Evolutionary conservation across 2,329 filamentous ascomycete species (phyloP).

Genomic region (Rhynchosporium secalis): DNA sequence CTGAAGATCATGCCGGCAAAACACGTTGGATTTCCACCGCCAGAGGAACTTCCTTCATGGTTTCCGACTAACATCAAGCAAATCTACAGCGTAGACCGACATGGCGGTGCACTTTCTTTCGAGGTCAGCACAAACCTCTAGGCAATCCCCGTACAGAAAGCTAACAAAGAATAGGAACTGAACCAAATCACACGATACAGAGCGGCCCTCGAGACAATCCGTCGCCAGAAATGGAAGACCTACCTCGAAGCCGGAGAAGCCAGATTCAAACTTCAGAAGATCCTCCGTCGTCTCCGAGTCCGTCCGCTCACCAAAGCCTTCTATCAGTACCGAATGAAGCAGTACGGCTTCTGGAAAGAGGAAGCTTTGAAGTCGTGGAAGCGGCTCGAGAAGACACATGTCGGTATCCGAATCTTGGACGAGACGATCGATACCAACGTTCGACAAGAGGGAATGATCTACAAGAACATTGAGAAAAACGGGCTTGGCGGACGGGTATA

Average conservation of each 20-base stretch:
- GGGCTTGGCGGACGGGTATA: conserved; percentile 11
- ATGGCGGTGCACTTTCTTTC: conserved; percentile 25
- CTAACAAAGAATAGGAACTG: conserved; percentile 19
- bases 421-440: conserved; percentile 26
- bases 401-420: conserved; percentile 22
- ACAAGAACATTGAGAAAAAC: conserved; percentile 26
- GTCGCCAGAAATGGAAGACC: conserved; percentile 21
- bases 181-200: conserved; percentile 24
- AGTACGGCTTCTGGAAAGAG: conserved; percentile 19
- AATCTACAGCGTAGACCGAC: conserved; percentile 21
- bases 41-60: conserved; percentile 21
- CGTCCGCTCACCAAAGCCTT: conserved; percentile 17
- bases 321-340: conserved; percentile 17
- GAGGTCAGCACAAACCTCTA: conserved; percentile 8
- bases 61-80: conserved; percentile 25
- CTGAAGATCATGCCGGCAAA: background rate
- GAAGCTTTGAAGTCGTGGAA: conserved; percentile 22
- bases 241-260: conserved; percentile 22
- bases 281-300: conserved; percentile 12
- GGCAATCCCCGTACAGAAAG: no score
- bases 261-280: conserved; percentile 22
- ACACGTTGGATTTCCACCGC: conserved; percentile 16
- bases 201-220: conserved; percentile 14
- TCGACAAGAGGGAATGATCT: conserved; percentile 24
- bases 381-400: conserved; percentile 22